A percentile compares a stretch with the other conserved stretches of the same genome.
Evolutionary conservation across 495 filamentous ascomycete genomes (phyloP).

Genomic region (Penicillium psychrofluorescens): DNA sequence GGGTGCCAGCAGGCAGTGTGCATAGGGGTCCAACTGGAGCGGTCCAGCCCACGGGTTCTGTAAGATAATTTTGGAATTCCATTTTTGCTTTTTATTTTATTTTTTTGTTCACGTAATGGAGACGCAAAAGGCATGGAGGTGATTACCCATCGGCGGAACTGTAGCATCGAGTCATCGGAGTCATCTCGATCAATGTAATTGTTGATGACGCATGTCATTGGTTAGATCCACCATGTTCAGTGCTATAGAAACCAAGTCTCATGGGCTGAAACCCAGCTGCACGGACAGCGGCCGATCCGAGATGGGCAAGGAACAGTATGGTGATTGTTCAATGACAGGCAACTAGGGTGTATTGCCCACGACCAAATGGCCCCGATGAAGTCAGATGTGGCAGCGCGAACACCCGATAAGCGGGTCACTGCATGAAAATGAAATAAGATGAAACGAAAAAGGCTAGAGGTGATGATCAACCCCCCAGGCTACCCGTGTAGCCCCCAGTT

Average conservation of each 20-base stretch:
- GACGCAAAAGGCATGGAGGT: constrained; percentile 1
- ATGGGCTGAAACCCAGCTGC: constrained; percentile 15
- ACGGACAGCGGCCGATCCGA: constrained; percentile 17
- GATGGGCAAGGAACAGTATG: constrained; percentile 7
- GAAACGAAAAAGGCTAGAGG: constrained; percentile 30
- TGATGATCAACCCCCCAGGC: constrained; percentile 28
- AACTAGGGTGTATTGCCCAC: constrained; percentile 21
- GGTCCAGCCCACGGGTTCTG: constrained; percentile 1
- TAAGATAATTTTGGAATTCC: background rate
- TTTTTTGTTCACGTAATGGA: background rate
- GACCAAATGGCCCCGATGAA: constrained; percentile 19
- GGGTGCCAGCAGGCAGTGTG: constrained; percentile 22
- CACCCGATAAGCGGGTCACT: constrained; percentile 32
- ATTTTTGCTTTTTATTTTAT: constrained; percentile 3
- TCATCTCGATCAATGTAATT: constrained; percentile 20
- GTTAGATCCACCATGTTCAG: constrained; percentile 26
- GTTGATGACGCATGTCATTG: constrained; percentile 27
- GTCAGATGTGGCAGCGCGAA: constrained; percentile 33
- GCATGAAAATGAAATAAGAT: constrained; percentile 37
- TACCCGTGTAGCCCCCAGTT: constrained; percentile 33
- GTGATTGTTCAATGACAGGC: constrained; percentile 3
- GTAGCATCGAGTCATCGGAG: constrained; percentile 23
- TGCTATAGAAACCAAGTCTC: constrained; percentile 10
- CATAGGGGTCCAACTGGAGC: constrained; percentile 24
- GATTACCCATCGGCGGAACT: constrained; percentile 14